Percentiles rank a stretch among this genome's conserved stretches.
phyloP scores from a whole-genome alignment of 2,329 filamentous ascomycete species.

The Elsinoe batatas region DNA sequence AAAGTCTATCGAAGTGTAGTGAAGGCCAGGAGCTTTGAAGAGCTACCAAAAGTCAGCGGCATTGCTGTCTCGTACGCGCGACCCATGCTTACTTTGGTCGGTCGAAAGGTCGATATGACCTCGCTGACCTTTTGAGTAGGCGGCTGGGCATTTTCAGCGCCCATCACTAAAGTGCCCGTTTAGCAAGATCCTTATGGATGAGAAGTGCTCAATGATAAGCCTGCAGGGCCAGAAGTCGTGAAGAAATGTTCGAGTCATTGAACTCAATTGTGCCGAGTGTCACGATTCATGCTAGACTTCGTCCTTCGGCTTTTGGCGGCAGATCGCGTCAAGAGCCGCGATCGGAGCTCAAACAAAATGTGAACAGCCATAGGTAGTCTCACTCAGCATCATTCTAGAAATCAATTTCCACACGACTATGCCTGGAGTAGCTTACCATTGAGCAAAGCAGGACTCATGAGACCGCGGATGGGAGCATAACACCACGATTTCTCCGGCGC shows the following conservation, averaged over 20 bases:
- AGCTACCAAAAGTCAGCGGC: conserved; percentile 23
- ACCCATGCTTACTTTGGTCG: conserved; percentile 56
- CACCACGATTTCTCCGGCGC: background rate
- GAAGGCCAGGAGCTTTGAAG: conserved; percentile 36
- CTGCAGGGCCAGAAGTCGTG: background rate
- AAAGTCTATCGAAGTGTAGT: conserved; percentile 85
- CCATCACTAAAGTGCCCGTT: conserved; percentile 18
- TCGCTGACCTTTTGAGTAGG: conserved; percentile 57
- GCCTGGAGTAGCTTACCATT: too few species aligned
- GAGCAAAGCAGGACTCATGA: background rate
- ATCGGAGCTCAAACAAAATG: background rate
- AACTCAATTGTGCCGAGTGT: background rate
- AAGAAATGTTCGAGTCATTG: background rate
- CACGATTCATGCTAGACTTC: background rate
- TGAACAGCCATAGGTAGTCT: background rate
- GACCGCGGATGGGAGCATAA: background rate
- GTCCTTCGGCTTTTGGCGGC: background rate
- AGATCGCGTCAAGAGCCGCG: background rate
- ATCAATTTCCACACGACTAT: background rate
- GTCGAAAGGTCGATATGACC: conserved; percentile 65
- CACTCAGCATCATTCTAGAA: background rate
- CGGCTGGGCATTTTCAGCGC: conserved; percentile 20
- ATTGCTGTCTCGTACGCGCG: background rate
- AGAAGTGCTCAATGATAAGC: too few species aligned
- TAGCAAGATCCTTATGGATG: too few species aligned